Evolutionary conservation across 2,329 filamentous ascomycete species (phyloP), one percentile per base, ranked within the genome.

Genomic region (Cercospora sojina): DNA sequence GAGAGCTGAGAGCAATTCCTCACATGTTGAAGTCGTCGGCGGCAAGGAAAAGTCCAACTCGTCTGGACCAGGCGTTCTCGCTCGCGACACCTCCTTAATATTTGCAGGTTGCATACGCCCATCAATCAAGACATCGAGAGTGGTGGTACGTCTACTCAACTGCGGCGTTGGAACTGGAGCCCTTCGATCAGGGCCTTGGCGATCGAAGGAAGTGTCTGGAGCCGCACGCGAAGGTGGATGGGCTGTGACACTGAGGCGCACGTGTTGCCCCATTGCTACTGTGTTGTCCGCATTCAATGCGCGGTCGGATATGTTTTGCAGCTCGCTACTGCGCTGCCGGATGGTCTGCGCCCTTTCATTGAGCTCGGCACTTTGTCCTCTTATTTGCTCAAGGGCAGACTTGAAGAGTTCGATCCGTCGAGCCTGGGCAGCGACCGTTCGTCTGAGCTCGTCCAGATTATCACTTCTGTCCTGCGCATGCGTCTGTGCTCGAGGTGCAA

Each of bases 1-100:
- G 18, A 74, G 67, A 2, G 71, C 71, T 43, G 64, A 56, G 2
- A 73, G 65, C 18, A 72, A 43, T 29, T 73, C 72, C 25, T 74
- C 71, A 7, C 71, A 70, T 10, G 64, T 67, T 2, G 69, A 71
- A 12, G 67, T 71, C 3, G 70, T 65, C 5, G 68, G 66, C 43
- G 66, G 61, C 10, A 72, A 62, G 18, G 65, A 38, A 47, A 73
- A 64, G 1, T 67, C 71, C 5, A 70, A 60, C 51, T 71, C 72
- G 31, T 68, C 65, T 20, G 67, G 63, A 9, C 65, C 5, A 62
- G 63, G 68, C 3, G 70, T 66, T 9, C 47, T 59, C 12, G 71
- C 68, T 8, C 71, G 64, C 57, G 65, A 66, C 5, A 68, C 67
- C 20, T 61, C 58, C 10, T 67, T 58, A 23, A 72, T 65, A 35